Evolutionary conservation across 228 moss, liverwort and hornwort genomes (phyloP), one percentile per base, ranked within the genome.

Genomic region (Sphagnum magellanicum): DNA sequence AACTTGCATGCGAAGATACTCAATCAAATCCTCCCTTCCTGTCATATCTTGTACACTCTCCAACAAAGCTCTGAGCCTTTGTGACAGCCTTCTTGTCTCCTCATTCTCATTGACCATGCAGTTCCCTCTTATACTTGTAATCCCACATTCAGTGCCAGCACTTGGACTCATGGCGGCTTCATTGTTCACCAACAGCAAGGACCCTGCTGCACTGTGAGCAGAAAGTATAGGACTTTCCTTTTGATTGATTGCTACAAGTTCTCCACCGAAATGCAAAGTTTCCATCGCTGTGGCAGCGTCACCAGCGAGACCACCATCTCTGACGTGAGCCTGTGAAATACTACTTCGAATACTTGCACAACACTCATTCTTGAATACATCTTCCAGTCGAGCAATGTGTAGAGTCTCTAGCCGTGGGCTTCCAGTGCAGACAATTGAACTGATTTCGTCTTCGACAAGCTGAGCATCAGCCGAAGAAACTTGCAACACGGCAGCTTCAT

Each of bases 1-100:
- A 51, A 87, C 90, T 77, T 89, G 90, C 92, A 90, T 90, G 52
- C 94, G 79, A 66, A 98, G 71, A 48, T 81, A 82, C 66, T 86
- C 83, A n/a, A 92, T 74, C 16, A 98, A 78, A 66, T 98, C 98
- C 75, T 98, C 92, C 83, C 71, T 90, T 67, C 94, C 98, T 65
- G 98, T 98, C 16, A 81, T 63, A 64, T 98, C 98, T 65, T 84
- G 70, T 47, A 94, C 72, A 73, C 70, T 83, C 55, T 71, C 78
- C 64, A 98, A 83, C 63, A 98, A 76, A 46, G 77, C 75, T 70
- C 71, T 63, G 57, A 94, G 77, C 65, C 75, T 80, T 62, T 78
- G 75, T 53, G 72, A 81, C 1, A 66, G 48, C 74, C 53, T 66
- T 64, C 74, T 70, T 63, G 74, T 69, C 60, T 57, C 76, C 52